A percentile compares a stretch with the other conserved stretches of the same genome.
Evolutionary conservation across 192 early-diverging fungal species (phyloP).

Genomic region (Coemansia erecta): DNA sequence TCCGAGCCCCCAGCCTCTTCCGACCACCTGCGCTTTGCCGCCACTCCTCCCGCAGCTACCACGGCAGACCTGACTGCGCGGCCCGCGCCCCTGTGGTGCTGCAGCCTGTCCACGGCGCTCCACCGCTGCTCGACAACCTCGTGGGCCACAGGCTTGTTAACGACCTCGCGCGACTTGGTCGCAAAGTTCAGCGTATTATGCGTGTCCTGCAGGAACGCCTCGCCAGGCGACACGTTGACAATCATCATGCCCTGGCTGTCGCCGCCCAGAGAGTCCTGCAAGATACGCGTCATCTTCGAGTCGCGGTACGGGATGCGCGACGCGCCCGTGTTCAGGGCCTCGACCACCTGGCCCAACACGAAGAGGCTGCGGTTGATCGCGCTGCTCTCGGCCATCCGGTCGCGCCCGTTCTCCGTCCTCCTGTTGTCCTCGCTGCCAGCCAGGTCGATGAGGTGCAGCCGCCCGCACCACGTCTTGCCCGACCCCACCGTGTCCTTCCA

Average conservation of each 20-base stretch:
- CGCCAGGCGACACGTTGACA: conserved; percentile 61
- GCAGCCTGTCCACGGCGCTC: conserved; percentile 30
- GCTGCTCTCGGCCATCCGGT: conserved; percentile 62
- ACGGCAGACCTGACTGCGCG: conserved; percentile 7
- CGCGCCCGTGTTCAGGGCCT: conserved; percentile 59
- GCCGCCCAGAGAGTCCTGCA: conserved; percentile 67
- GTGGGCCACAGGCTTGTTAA: conserved; percentile 55
- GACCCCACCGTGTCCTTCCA: conserved; percentile 35
- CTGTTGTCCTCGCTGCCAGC: conserved; percentile 69
- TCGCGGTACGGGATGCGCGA: conserved; percentile 61
- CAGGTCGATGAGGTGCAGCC: conserved; percentile 63
- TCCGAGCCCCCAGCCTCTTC: conserved; percentile 10
- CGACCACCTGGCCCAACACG: conserved; percentile 65
- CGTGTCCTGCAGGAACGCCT: conserved; percentile 52
- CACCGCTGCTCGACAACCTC: conserved; percentile 46
- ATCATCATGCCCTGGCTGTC: conserved; percentile 64
- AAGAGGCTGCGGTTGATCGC: conserved; percentile 68
- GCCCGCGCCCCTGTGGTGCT: conserved; percentile 35
- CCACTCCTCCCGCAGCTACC: conserved; percentile 4
- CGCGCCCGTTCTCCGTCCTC: conserved; percentile 59
- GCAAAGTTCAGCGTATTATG: conserved; percentile 68
- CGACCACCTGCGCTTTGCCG: conserved; percentile 35
- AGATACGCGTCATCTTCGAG: conserved; percentile 67
- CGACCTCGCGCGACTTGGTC: conserved; percentile 59
- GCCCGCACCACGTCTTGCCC: conserved; percentile 46